A percentile compares a stretch with the other conserved stretches of the same genome.
Evolutionary conservation across 2,329 filamentous ascomycete species (phyloP).

Genomic region (Albophoma yamanashiensis): DNA sequence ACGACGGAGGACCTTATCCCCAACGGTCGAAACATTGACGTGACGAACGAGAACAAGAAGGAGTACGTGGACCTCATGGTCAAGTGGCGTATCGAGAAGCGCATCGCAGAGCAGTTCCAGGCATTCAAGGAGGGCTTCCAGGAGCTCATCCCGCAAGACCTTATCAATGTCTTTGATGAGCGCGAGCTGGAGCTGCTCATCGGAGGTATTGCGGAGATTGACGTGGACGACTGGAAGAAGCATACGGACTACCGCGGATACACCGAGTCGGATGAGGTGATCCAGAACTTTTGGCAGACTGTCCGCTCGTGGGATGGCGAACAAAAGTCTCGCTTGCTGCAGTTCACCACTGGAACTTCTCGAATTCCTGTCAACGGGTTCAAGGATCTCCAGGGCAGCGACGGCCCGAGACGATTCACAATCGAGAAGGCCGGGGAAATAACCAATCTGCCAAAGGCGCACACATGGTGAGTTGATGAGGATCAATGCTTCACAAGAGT

Average conservation of each 20-base stretch:
- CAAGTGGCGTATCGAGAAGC: constrained; percentile 98
- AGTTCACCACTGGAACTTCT: constrained; percentile 95
- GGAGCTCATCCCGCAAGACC: constrained; percentile 88
- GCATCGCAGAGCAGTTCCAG: constrained; percentile 95
- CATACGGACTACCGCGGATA: constrained; percentile 98
- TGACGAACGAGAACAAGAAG: constrained; percentile 97
- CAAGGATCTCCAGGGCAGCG: constrained; percentile 96
- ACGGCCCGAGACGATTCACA: constrained; percentile 89
- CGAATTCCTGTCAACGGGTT: constrained; percentile 98
- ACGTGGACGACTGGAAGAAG: constrained; percentile 99
- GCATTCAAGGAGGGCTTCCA: constrained; percentile 97
- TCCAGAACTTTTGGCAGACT: constrained; percentile 98
- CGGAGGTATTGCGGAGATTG: constrained; percentile 98
- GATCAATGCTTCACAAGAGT: not conserved
- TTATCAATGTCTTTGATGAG: constrained; percentile 98
- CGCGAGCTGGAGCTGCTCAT: constrained; percentile 93
- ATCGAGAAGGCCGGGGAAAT: constrained; percentile 96
- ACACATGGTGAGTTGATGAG: constrained; percentile 70
- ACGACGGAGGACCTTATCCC: constrained; percentile 91
- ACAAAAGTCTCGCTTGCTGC: constrained; percentile 90
- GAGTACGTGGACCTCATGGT: constrained; percentile 98
- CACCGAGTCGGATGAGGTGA: constrained; percentile 93
- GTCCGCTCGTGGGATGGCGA: constrained; percentile 96
- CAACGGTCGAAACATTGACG: constrained; percentile 80
- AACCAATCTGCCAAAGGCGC: constrained; percentile 85